A percentile compares a stretch with the other conserved stretches of the same genome.
Conservation (phyloP, 1,139 yeast genomes). For the Hyphopichia fennica region DNA sequence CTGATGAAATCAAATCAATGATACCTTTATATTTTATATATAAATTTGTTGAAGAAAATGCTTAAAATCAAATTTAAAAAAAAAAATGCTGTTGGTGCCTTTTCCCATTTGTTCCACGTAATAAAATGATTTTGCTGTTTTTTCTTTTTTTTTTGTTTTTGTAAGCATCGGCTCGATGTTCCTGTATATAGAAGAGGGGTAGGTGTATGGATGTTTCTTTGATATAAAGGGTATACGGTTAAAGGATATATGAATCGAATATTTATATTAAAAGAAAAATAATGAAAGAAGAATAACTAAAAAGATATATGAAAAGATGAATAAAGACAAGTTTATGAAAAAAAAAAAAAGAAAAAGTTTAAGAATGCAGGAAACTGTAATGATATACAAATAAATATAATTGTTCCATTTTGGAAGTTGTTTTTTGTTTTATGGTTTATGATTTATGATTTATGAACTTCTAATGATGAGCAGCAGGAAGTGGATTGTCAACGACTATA, state of each 20-base stretch:
- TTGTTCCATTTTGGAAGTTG: not conserved
- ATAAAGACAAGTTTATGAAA: not conserved
- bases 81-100: too few relatives aligned
- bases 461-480: constrained; percentile 44
- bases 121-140: not conserved
- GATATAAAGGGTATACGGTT: not conserved
- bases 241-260: not conserved
- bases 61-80: too few relatives aligned
- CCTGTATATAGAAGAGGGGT: not conserved
- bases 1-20: too few relatives aligned
- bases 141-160: not conserved
- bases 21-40: too few relatives aligned
- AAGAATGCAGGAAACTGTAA: not conserved
- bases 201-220: not conserved
- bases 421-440: too few relatives aligned
- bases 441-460: too few relatives aligned
- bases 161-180: not conserved
- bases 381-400: constrained; percentile 2
- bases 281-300: not conserved
- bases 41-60: too few relatives aligned
- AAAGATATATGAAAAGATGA: not conserved
- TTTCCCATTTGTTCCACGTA: not conserved
- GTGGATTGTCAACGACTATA: constrained; percentile 61
- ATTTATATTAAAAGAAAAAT: not conserved
- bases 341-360: not conserved